Conservation (phyloP, 768 basidiomycete genomes). For the Peribolospora kevripleyi region DNA sequence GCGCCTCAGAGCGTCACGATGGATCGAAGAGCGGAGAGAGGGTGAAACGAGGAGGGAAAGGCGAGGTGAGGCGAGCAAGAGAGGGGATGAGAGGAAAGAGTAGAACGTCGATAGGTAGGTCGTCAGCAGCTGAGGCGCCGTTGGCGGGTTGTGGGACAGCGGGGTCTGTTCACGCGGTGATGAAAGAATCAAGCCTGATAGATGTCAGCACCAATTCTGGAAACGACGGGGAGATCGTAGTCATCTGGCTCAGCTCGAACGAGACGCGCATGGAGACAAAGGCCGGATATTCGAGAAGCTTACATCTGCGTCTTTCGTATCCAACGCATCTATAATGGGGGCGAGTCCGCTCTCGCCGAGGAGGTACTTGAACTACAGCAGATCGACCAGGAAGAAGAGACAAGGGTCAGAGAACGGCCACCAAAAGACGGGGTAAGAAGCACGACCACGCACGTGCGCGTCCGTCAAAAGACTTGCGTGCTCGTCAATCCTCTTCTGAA, state of each 20-base stretch:
- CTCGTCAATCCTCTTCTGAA: conserved; percentile 38
- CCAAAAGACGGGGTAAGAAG: neutral
- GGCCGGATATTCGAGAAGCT: conserved; percentile 5
- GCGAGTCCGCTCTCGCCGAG: conserved; percentile 24
- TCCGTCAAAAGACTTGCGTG: conserved; percentile 41
- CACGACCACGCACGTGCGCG: conserved; percentile 43
- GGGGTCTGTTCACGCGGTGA: conserved; percentile 29
- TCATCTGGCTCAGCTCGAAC: neutral
- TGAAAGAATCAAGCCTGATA: neutral
- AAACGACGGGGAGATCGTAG: neutral
- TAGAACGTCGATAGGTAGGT: conserved; percentile 33
- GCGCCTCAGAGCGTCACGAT: conserved; percentile 44
- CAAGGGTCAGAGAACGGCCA: neutral
- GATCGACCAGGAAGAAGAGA: neutral
- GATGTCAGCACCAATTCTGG: neutral
- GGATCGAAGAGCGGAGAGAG: conserved; percentile 40
- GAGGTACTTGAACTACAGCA: conserved; percentile 19
- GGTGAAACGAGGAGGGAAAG: conserved; percentile 49
- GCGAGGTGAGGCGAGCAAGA: conserved; percentile 48
- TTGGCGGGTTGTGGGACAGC: conserved; percentile 45
- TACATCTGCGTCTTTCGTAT: conserved; percentile 19
- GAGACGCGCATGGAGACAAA: neutral
- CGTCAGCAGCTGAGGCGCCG: conserved; percentile 25
- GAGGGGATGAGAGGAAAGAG: conserved; percentile 55
- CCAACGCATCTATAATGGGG: conserved; percentile 20